Evolutionary conservation across 805 yeast species (phyloP), one percentile per base, ranked within the genome.

Genomic region (Saturnispora serradocipensis): DNA sequence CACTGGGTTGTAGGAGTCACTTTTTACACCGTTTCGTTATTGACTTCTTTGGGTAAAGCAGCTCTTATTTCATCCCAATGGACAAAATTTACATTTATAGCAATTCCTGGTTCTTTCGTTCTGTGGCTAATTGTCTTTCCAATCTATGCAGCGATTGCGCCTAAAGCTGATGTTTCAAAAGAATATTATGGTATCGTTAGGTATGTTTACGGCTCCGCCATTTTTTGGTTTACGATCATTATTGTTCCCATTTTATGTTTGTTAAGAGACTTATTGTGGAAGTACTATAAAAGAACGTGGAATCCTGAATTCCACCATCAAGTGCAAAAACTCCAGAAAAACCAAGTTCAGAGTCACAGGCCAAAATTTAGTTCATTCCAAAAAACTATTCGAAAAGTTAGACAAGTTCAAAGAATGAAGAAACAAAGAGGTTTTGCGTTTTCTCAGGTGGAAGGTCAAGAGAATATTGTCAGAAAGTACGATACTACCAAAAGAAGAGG

Each of bases 401-500:
- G 99, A 68, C 99, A 95, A 68, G 98, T 93, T 38, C 96, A 91
- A 67, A 79, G 99, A 67, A 91, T 93, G 87, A 86, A 95, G 66
- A 93, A 93, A 63, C 99, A 93, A 70, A 82, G 98, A 69, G 99
- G 99, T 5, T 93, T 88, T 74, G 99, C 99, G 1, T 93, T 93
- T 62, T 89, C 97, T 6, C 98, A 93, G 67, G 89, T 86, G 45
- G 96, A 87, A 65, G 95, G 95, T 36, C 97, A 90, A 69, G 97
- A 89, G 58, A 82, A 83, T 63, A 79, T 93, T 54, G 84, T 93
- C 46, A 78, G 98, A 61, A 88, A 95, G 73, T 93, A 93, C 62
- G 99, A 93, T 67, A 91, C 98, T 3, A 91, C 97, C 0, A 84
- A 85, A 67, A 75, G 80, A 60, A 77, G 57, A 50, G 70, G 70